These are phyloP conservation scores for Chondrus crispus DNA, from an alignment of 23 red algal genomes.

Conservation along the genomic window DNA sequence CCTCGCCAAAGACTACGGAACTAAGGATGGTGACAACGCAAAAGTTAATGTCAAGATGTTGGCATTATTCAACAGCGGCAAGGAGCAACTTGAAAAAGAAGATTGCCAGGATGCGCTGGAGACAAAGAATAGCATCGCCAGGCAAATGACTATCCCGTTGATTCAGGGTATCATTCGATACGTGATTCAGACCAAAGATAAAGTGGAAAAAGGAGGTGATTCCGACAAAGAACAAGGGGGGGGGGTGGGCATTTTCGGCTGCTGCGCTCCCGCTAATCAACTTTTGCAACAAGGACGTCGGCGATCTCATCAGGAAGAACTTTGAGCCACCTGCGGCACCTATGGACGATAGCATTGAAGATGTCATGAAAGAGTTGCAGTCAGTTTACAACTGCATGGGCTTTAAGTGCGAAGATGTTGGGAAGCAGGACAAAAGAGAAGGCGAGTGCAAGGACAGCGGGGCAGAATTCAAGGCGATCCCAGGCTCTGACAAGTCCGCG, in stretches of 20 bases:
- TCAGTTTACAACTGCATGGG: neutral
- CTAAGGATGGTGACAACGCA: neutral
- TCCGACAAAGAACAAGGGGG: neutral
- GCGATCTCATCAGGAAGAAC: neutral
- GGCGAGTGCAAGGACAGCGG: neutral
- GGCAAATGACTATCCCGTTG: neutral
- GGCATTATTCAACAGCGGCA: neutral
- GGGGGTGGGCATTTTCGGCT: neutral
- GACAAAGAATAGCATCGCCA: neutral
- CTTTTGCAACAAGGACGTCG: neutral
- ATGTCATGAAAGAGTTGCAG: neutral
- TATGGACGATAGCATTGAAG: neutral
- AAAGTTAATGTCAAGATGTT: neutral
- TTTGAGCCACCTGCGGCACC: neutral
- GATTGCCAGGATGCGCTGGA: neutral
- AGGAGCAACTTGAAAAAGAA: neutral
- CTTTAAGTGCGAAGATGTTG: neutral
- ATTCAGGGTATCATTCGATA: slow-evolving; percentile 7
- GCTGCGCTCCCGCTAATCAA: neutral
- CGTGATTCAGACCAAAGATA: no score
- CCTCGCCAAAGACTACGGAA: neutral
- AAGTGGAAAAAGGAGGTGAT: neutral
- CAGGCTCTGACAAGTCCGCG: neutral
- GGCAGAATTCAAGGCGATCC: no score
- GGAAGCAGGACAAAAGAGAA: neutral